Conservation (phyloP, 140 eudicot genomes). For the Erigeron philadelphicus region DNA sequence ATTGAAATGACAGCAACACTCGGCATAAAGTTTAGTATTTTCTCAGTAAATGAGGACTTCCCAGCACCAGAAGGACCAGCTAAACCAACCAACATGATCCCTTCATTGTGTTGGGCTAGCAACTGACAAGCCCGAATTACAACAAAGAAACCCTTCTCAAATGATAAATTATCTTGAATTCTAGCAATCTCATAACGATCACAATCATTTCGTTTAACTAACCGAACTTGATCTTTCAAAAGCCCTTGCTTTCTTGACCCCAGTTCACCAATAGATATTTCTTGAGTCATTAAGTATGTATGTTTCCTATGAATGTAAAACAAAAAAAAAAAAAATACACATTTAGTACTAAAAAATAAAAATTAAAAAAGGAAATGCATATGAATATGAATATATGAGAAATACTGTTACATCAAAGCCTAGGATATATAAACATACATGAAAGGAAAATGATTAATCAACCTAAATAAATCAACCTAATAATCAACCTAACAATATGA, state of each 20-base stretch:
- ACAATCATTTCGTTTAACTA: constrained; percentile 63
- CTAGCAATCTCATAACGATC: constrained; percentile 75
- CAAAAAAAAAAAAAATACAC: not conserved
- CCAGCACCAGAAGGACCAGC: constrained; percentile 99
- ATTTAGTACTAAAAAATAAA: not conserved
- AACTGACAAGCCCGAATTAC: constrained; percentile 87
- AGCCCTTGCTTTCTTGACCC: constrained; percentile 53
- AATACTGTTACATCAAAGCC: constrained; percentile 1
- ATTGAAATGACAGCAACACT: constrained; percentile 83
- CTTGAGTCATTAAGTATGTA: constrained; percentile 47
- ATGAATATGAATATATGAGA: not conserved
- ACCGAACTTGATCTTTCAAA: constrained; percentile 81
- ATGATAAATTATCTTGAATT: constrained; percentile 66
- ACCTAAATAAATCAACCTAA: no score
- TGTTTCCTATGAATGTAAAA: constrained; percentile 17
- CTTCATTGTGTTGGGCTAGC: constrained; percentile 79
- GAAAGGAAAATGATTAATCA: no score
- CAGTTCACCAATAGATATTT: constrained; percentile 36
- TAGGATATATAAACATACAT: constrained; percentile 19
- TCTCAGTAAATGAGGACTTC: constrained; percentile 76
- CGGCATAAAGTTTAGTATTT: constrained; percentile 79
- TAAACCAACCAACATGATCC: constrained; percentile 69
- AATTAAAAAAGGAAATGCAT: constrained; percentile 2
- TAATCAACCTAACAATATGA: no score
- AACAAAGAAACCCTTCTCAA: constrained; percentile 87